Percentiles rank a stretch among this genome's conserved stretches.
These are phyloP conservation scores for Gynandropsis gynandra DNA, from an alignment of 345 rosid species.

Conservation along the genomic window DNA sequence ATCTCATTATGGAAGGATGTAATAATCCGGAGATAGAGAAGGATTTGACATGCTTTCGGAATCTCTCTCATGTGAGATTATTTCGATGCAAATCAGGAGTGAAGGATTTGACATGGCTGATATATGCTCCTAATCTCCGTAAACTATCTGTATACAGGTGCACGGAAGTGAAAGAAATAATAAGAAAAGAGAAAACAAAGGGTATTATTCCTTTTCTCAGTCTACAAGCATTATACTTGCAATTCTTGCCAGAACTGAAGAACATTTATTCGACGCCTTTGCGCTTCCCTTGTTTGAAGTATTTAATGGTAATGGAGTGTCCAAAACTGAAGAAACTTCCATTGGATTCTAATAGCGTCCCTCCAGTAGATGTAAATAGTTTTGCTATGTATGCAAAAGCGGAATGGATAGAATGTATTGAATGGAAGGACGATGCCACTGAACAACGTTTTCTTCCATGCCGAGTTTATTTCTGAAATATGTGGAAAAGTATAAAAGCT, in stretches of 20 bases:
- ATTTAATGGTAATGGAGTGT: background rate
- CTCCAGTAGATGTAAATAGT: no score
- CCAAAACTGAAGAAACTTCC: conserved; percentile 13
- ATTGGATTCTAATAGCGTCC: background rate
- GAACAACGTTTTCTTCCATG: background rate
- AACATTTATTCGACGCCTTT: background rate
- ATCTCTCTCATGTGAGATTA: background rate
- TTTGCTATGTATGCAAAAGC: background rate
- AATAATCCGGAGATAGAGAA: conserved; percentile 8
- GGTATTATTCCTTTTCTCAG: background rate
- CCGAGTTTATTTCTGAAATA: no score
- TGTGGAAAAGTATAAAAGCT: no score
- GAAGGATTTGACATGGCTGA: conserved; percentile 12
- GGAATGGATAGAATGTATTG: background rate
- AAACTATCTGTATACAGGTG: background rate
- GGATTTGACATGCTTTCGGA: background rate
- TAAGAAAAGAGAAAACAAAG: background rate
- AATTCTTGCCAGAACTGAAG: background rate
- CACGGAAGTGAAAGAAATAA: conserved; percentile 1
- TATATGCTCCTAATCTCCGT: conserved; percentile 1
- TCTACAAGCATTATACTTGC: background rate
- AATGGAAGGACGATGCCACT: conserved; percentile 9
- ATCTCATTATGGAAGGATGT: background rate
- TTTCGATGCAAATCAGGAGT: background rate
- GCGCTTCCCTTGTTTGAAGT: background rate